A percentile compares a stretch with the other conserved stretches of the same genome.
phyloP scores from a whole-genome alignment of 2,329 filamentous ascomycete genomes.

The Emergomyces orientalis region DNA sequence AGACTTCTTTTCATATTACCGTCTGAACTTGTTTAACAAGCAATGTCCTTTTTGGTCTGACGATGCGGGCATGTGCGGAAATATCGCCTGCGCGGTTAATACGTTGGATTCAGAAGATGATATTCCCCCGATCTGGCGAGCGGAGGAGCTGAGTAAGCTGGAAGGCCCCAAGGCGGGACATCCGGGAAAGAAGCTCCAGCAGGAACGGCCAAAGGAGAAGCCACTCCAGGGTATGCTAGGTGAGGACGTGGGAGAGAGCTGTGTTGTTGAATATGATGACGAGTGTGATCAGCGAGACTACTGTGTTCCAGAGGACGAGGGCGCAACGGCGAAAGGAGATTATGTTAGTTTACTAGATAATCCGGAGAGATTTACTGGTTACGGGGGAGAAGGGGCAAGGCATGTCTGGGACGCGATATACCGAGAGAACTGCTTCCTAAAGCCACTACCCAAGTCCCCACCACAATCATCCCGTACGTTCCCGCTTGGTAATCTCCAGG shows the following conservation, averaged over 20 bases:
- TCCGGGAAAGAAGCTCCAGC: constrained; percentile 64
- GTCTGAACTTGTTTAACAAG: constrained; percentile 88
- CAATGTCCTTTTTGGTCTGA: constrained; percentile 95
- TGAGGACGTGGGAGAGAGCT: constrained; percentile 83
- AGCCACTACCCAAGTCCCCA: constrained; percentile 26
- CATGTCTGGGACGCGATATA: constrained; percentile 98
- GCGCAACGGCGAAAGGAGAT: constrained; percentile 75
- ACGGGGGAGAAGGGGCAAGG: constrained; percentile 70
- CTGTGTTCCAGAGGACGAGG: constrained; percentile 91
- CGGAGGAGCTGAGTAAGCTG: constrained; percentile 82
- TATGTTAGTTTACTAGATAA: constrained; percentile 93
- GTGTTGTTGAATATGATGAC: constrained; percentile 93
- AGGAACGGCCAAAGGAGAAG: constrained; percentile 55
- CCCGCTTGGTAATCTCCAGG: constrained; percentile 42
- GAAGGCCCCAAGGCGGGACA: constrained; percentile 87
- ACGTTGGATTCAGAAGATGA: constrained; percentile 93
- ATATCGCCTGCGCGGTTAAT: constrained; percentile 91
- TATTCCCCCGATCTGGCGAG: constrained; percentile 82
- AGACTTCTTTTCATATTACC: constrained; percentile 98
- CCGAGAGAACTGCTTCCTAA: constrained; percentile 87
- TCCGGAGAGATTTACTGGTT: constrained; percentile 91
- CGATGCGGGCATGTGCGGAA: constrained; percentile 86
- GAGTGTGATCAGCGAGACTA: constrained; percentile 96
- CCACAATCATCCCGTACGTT: constrained; percentile 16
- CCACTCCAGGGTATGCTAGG: constrained; percentile 77